Evolutionary conservation across 352 stramenopile genomes (phyloP), one percentile per base, ranked within the genome.

Genomic region (Peronosclerospora sorghi): DNA sequence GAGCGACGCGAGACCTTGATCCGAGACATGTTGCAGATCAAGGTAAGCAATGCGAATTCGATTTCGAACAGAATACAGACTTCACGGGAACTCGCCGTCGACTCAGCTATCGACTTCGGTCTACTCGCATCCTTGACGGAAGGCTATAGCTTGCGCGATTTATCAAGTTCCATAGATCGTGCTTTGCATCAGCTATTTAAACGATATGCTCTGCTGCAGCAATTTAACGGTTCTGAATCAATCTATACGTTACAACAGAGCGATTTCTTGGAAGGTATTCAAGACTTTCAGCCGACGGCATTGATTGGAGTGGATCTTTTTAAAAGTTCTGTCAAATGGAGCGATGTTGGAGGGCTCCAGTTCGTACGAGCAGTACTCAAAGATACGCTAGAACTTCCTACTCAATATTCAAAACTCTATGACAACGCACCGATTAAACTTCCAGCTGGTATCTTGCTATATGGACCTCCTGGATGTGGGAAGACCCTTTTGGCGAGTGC

Each of bases 401-500:
- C 79, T 15, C 67, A 62, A 0, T 89, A 92, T 45, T 50, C 56
- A 19, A 87, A 87, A 35, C 47, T 92, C 8, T 94, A 93, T 48
- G 70, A 86, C 32, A 81, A 75, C 28, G 73, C 76, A 9, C 77
- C 81, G 13, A 83, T 92, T 40, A 90, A 88, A 43, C 56, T 92
- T 12, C 77, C 82, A 12, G 81, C 79, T 14, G 82, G 87, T 2
- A 69, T 97, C 49, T 51, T 97, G 9, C 45, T 97, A 2, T 94
- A 95, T 45, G 88, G 86, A 0, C 86, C 86, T 17, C 83, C 88
- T 24, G 88, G 94, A 10, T 97, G 91, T 38, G 85, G 85, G 0
- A 95, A 95, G 49, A 95, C 85, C 12, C 48, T 94, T 15, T 47
- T 95, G 1, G 83, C 82, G n/a, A 85, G 81, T 23, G 83, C 83